Evolutionary conservation across 2,329 filamentous ascomycete species (phyloP), one percentile per base, ranked within the genome.

Genomic region (Monosporascus ibericus): DNA sequence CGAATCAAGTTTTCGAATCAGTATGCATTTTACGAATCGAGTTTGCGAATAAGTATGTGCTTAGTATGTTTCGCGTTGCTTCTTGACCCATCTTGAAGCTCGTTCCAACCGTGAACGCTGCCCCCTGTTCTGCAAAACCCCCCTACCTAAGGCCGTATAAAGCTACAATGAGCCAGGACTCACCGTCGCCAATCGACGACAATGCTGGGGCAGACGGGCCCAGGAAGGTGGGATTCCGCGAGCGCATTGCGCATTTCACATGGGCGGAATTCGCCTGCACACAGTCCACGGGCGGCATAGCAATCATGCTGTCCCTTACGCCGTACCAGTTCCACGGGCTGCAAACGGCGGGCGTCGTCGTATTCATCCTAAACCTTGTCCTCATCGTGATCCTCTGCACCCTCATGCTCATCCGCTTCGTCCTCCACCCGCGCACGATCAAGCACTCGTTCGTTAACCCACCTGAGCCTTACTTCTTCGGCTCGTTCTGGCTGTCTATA

Each of bases 401-500:
- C 2, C 61, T 72, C 5, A 79, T 85, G 61, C 61, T 69, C 7
- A 65, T 70, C 0, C 76, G 82, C 2, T 85, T 84, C 63, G 64
- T 76, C 25, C 60, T 78, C n/a, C 71, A 78, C 47, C 75, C 75
- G 5, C 63, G 65, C 11, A 68, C 72, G 15, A 56, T 82, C 18
- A 58, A 68, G 11, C 63, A 67, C 25, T 77, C 76, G 6, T 67
- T 84, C 36, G 70, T 73, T 20, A 75, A 81, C 59, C 73, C 78
- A 3, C 73, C 76, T 14, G 79, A 85, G 62, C 75, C 76, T 5
- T 73, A 87, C 49, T 86, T 86, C 68, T 77, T 84, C 56, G 75
- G 80, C 22, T 80, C 82, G 7, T 82, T 81, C 60, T 85, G 80
- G 74, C 76, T 87, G 2, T 80, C 79, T 3, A 60, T 84, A 14